Percentiles rank a stretch among this genome's conserved stretches.
Evolutionary conservation across 257 asterid species (phyloP).

Genomic region (Prunella vulgaris): DNA sequence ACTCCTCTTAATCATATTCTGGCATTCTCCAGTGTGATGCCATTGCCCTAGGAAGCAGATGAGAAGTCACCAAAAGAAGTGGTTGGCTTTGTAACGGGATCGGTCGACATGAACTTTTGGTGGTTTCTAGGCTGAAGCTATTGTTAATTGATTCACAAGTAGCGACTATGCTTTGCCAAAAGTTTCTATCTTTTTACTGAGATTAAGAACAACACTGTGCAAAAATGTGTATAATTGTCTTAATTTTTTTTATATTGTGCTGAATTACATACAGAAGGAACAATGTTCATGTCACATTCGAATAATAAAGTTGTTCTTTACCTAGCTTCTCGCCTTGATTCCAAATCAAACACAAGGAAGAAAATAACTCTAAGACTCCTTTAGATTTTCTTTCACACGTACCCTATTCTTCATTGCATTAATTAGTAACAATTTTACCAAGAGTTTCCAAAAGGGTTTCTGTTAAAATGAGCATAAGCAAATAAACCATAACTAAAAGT

Average conservation of each 20-base stretch:
- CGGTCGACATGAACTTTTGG: constrained; percentile 4
- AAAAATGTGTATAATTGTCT: not conserved
- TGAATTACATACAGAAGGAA: too few relatives aligned
- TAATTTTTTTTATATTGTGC: not conserved
- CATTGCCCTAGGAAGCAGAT: constrained; percentile 13
- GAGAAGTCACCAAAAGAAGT: not conserved
- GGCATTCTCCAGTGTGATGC: constrained; percentile 50
- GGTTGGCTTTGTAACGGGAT: not conserved
- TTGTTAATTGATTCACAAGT: constrained; percentile 2
- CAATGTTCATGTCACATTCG: too few relatives aligned
- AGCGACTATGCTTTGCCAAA: not conserved
- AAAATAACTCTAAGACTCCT: not conserved
- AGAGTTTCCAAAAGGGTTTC: not conserved
- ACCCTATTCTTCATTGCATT: not conserved
- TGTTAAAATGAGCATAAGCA: not conserved
- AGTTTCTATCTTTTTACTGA: not conserved
- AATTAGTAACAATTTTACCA: not conserved
- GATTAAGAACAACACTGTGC: not conserved
- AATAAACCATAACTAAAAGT: not conserved
- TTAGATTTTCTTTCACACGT: not conserved
- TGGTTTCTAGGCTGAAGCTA: not conserved
- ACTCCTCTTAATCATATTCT: constrained; percentile 35
- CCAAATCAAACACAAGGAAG: not conserved
- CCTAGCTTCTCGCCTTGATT: not conserved
- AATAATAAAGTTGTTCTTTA: not conserved